Conservation (phyloP, 495 filamentous ascomycete species). For the Podospora anserina region DNA sequence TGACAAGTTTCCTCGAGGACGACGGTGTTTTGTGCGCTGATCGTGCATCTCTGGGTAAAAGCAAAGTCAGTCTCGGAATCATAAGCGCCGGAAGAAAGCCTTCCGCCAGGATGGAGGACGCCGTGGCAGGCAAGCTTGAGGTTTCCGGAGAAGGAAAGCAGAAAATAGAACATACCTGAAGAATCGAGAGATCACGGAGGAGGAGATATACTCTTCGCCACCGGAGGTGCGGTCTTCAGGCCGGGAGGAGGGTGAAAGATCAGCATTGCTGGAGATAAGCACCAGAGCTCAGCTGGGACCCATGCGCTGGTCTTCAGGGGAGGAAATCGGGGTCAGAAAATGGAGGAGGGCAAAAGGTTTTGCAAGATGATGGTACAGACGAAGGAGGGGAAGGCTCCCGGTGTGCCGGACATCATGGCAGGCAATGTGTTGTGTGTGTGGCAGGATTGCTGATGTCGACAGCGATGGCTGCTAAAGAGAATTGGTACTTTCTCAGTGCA, state of each 20-base stretch:
- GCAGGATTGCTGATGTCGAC: background rate
- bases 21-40: background rate
- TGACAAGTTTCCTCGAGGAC: background rate
- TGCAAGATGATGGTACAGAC: background rate
- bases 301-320: slow-evolving; percentile 4
- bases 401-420: background rate
- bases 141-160: background rate
- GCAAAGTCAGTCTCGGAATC: slow-evolving; percentile 7
- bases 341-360: background rate
- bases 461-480: slow-evolving; percentile 11
- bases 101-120: background rate
- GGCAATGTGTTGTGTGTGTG: background rate
- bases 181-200: background rate
- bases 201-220: background rate
- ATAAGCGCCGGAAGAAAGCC: slow-evolving; percentile 18
- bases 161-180: slow-evolving; percentile 6
- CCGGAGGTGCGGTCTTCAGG: background rate
- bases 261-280: slow-evolving; percentile 2
- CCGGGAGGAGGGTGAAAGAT: slow-evolving; percentile 2
- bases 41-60: slow-evolving; percentile 7
- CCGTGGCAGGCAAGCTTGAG: background rate
- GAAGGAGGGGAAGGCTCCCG: background rate
- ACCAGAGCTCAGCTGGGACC: background rate
- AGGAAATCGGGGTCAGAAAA: background rate
- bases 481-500: slow-evolving; percentile 28